Percentiles rank a stretch among this genome's conserved stretches.
These are phyloP conservation scores for Botrytis paeoniae DNA, from an alignment of 2,329 filamentous ascomycete genomes.

Conservation along the genomic window DNA sequence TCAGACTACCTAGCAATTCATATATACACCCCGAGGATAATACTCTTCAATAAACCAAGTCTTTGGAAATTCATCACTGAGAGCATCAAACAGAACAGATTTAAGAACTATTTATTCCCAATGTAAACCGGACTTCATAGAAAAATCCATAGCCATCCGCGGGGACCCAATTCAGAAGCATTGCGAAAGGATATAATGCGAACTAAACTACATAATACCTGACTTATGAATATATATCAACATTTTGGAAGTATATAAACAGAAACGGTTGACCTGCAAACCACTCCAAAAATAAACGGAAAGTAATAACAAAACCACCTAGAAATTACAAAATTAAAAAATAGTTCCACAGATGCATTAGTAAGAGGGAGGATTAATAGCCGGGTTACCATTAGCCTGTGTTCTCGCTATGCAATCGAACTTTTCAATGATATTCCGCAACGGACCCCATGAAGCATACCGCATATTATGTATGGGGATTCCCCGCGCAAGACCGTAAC, in stretches of 20 bases:
- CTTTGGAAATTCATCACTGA: not conserved
- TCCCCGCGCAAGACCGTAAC: not conserved
- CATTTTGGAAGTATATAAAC: not conserved
- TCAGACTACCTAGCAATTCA: too few species aligned
- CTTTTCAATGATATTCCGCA: not conserved
- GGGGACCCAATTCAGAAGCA: not conserved
- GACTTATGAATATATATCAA: not conserved
- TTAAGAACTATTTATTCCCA: not conserved
- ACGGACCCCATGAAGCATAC: too few species aligned
- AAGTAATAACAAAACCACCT: not conserved
- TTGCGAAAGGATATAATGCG: not conserved
- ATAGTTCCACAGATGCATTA: not conserved
- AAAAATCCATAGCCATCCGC: too few species aligned
- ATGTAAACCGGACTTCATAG: not conserved
- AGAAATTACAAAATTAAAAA: not conserved
- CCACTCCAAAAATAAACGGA: not conserved
- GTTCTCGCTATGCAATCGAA: too few species aligned
- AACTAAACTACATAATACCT: not conserved
- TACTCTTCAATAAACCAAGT: too few species aligned
- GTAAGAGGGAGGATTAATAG: not conserved
- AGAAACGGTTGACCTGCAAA: not conserved
- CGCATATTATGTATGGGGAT: not conserved
- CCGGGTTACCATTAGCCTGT: not conserved
- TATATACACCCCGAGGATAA: too few species aligned
- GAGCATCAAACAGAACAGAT: not conserved